Conservation (phyloP, 352 stramenopile genomes). For the Pythium insidiosum region DNA sequence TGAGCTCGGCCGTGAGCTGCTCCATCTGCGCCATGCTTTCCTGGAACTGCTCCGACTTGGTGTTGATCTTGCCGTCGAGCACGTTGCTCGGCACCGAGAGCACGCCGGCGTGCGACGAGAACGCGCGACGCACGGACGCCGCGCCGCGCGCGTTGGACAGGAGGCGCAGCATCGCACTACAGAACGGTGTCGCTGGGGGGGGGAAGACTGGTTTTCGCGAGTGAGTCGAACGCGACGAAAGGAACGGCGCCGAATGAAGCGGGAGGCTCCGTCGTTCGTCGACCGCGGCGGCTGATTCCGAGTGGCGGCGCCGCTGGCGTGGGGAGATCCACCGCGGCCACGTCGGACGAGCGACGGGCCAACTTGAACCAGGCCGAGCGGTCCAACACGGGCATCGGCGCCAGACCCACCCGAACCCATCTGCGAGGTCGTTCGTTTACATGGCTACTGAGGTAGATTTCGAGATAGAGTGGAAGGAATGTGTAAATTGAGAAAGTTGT, state of each 20-base stretch:
- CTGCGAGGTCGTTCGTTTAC: slow-evolving; percentile 14
- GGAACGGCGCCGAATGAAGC: too few species aligned
- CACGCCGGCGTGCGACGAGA: slow-evolving; percentile 33
- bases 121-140: slow-evolving; percentile 8
- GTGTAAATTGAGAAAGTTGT: background rate
- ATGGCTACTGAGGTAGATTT: slow-evolving; percentile 5
- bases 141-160: slow-evolving; percentile 3
- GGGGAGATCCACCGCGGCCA: background rate
- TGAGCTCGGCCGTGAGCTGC: slow-evolving; percentile 36
- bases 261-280: too few species aligned
- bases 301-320: background rate
- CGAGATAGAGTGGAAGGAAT: background rate
- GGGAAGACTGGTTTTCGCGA: too few species aligned
- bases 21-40: slow-evolving; percentile 54
- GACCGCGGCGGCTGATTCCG: too few species aligned
- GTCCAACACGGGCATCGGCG: background rate
- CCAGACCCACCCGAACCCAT: slow-evolving; percentile 3
- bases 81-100: slow-evolving; percentile 38
- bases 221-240: too few species aligned
- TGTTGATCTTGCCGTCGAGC: slow-evolving; percentile 52
- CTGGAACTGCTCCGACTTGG: slow-evolving; percentile 48
- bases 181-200: too few species aligned
- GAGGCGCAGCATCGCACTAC: slow-evolving; percentile 12
- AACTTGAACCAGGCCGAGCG: slow-evolving; percentile 21
- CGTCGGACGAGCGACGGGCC: slow-evolving; percentile 14